Percentiles rank a stretch among this genome's conserved stretches.
phyloP scores from a whole-genome alignment of 495 filamentous ascomycete species.

The Monascus purpureus region DNA sequence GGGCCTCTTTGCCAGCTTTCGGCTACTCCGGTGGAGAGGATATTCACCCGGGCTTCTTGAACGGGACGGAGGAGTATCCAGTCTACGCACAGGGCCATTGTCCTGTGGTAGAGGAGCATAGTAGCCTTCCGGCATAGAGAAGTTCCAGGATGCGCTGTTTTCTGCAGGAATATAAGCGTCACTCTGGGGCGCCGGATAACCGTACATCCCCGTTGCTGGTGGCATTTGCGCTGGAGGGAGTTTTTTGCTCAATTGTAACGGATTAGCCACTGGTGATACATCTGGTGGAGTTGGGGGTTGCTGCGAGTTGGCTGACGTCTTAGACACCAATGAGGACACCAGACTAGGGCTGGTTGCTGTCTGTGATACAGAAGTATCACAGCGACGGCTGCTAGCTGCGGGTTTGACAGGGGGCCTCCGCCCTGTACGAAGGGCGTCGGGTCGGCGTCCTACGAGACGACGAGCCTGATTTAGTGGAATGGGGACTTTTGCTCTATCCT shows the following conservation, averaged over 20 bases:
- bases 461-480: too few species aligned
- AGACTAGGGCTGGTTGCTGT: constrained; percentile 8
- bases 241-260: constrained; percentile 15
- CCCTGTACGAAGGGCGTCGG: too few species aligned
- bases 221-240: constrained; percentile 8
- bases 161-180: constrained; percentile 7
- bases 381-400: too few species aligned
- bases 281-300: constrained; percentile 12
- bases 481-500: not conserved
- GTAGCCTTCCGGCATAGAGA: constrained; percentile 14
- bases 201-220: constrained; percentile 8
- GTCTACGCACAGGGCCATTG: constrained; percentile 9
- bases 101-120: constrained; percentile 13
- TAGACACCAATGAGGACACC: constrained; percentile 12
- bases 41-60: constrained; percentile 25
- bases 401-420: too few species aligned
- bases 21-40: constrained; percentile 10
- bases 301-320: constrained; percentile 10
- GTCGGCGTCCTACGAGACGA: too few species aligned
- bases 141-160: constrained; percentile 9
- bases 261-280: constrained; percentile 9
- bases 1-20: constrained; percentile 13
- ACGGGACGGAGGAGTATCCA: constrained; percentile 22
- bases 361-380: too few species aligned
- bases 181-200: constrained; percentile 4